Evolutionary conservation across 177 flowering plant species (phyloP).

Genomic region (Vitis hybrid): DNA sequence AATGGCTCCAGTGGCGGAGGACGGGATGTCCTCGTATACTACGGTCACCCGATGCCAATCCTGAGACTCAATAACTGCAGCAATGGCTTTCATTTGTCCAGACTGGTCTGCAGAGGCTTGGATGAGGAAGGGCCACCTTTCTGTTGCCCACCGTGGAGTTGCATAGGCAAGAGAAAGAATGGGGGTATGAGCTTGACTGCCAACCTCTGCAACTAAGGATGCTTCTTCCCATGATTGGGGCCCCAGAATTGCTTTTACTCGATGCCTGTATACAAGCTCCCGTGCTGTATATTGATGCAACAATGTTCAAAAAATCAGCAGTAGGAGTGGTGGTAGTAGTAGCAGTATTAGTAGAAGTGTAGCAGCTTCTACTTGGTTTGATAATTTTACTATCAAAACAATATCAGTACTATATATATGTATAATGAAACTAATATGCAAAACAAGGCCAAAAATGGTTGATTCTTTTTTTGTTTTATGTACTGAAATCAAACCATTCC

Average conservation of each 20-base stretch:
- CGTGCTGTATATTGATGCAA: no score
- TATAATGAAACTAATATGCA: no score
- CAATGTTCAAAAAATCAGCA: no score
- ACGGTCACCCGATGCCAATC: slow-evolving; percentile 22
- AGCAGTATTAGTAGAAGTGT: no score
- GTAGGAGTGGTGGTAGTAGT: no score
- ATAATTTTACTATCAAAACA: no score
- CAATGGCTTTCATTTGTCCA: slow-evolving; percentile 24
- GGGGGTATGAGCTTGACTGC: slow-evolving; percentile 14
- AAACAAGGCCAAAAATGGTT: no score
- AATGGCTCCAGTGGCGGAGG: neutral
- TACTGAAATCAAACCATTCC: no score
- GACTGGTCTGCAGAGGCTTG: slow-evolving; percentile 11
- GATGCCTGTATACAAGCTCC: slow-evolving; percentile 11
- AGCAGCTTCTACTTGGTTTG: no score
- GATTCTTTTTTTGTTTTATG: no score
- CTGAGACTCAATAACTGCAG: slow-evolving; percentile 20
- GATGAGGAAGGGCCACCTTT: slow-evolving; percentile 19
- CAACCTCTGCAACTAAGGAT: slow-evolving; percentile 11
- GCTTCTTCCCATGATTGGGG: slow-evolving; percentile 14
- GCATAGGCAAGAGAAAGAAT: slow-evolving; percentile 23
- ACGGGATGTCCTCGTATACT: slow-evolving; percentile 22
- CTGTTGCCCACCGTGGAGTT: slow-evolving; percentile 7
- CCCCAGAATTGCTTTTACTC: slow-evolving; percentile 21
- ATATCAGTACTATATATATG: no score